Evolutionary conservation across 768 basidiomycete genomes (phyloP), one percentile per base, ranked within the genome.

Genomic region (Naganishia randhawae): DNA sequence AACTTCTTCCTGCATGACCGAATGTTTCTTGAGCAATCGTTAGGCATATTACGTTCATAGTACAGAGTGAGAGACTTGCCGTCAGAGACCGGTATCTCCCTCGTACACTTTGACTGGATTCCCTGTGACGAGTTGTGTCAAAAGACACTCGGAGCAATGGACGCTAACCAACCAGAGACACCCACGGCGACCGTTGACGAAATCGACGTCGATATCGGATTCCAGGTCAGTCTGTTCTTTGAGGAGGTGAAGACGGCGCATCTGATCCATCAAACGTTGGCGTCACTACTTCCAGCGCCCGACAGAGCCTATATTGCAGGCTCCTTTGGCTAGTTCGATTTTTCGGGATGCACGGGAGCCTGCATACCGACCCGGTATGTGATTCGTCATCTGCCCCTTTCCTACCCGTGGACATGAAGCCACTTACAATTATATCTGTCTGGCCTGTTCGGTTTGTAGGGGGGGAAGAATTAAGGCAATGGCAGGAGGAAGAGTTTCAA

Each of bases 401-500:
- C 6, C 17, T 37, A 10, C 3, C 32, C 5, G 11, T 35, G n/a
- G 5, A 33, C 25, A 39, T 31, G 16, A 1, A 17, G 33, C 29
- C 39, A 7, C 32, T 42, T 41, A 3, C 35, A 17, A 27, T 41
- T n/a, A 17, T 35, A 22, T 48, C n/a, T 39, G n/a, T 16, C 8
- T 19, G 41, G 17, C 16, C 7, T 5, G 19, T 42, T 41, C 29
- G 7, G 25, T 25, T 14, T 41, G 25, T 19, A 61, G 57, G 61
- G 9, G 68, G 68, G 0, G 85, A 87, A 39, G 86, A 85, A 55
- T 76, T 89, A 4, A 75, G 81, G 33, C 81, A 86, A 81, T 89
- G 89, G 89, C 87, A 91, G 71, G 84, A 89, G 77, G 85, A 89
- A 61, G 85, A 91, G n/a, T 82, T 88, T 4, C 84, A 85, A 35